These are phyloP conservation scores for Citrullus colocynthis DNA, from an alignment of 306 rosid species.

Conservation along the genomic window DNA sequence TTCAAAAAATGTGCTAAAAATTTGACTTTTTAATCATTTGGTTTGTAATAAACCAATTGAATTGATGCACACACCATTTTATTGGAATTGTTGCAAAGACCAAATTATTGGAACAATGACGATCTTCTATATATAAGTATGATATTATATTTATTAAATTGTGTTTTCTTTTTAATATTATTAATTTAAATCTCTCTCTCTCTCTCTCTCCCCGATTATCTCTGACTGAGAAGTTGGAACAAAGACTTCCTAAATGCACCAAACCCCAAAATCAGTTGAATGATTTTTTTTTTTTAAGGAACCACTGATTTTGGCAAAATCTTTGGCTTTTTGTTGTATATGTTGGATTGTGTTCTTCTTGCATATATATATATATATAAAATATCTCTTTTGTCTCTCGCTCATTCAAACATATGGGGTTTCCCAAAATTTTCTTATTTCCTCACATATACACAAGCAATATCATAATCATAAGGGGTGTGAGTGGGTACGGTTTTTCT, in stretches of 20 bases:
- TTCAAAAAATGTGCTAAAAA: not conserved
- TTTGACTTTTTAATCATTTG: not conserved
- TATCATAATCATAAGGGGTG: not conserved
- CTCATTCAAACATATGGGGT: not conserved
- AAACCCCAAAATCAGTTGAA: constrained; percentile 3
- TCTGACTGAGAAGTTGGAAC: not conserved
- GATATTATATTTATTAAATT: not conserved
- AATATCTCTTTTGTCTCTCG: not conserved
- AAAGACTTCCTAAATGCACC: not conserved
- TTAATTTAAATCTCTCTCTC: not conserved
- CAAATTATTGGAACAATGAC: constrained; percentile 1
- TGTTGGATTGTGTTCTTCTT: not conserved
- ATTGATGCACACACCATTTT: not conserved
- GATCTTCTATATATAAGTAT: not conserved
- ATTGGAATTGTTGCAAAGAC: not conserved
- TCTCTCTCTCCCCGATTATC: not conserved
- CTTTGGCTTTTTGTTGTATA: not conserved
- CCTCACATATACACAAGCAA: not conserved
- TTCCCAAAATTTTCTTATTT: not conserved
- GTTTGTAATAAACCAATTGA: not conserved
- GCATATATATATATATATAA: not conserved
- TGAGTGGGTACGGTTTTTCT: not conserved
- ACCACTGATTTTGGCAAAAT: constrained; percentile 9
- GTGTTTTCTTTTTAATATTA: not conserved
- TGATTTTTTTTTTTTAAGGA: not conserved